These are phyloP conservation scores for Globisporangium acanthophoron DNA, from an alignment of 352 stramenopile genomes.

Conservation along the genomic window DNA sequence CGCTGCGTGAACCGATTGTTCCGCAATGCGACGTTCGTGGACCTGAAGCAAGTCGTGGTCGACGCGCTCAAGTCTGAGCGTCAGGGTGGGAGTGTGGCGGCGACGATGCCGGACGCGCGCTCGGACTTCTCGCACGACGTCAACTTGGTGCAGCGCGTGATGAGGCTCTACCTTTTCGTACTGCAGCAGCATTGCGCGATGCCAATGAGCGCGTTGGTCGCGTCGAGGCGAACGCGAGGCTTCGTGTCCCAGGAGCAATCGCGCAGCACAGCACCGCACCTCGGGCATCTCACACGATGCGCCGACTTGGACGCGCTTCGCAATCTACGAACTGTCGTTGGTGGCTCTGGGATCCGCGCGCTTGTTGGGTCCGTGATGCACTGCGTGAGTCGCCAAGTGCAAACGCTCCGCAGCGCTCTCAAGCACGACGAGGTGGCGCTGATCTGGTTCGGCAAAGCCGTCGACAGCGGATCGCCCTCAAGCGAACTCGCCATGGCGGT, in stretches of 20 bases:
- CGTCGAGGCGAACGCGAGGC: conserved; percentile 2
- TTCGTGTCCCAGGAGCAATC: not conserved
- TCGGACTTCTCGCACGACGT: not conserved
- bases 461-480: conserved; percentile 11
- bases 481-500: conserved; percentile 24
- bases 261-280: not conserved
- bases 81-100: not conserved
- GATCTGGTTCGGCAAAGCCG: conserved; percentile 21
- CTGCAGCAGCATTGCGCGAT: conserved; percentile 16
- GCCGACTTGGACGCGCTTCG: conserved; percentile 5
- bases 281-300: conserved; percentile 2
- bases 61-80: conserved; percentile 5
- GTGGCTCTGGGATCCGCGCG: conserved; percentile 5
- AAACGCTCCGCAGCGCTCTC: conserved; percentile 13
- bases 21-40: conserved; percentile 4
- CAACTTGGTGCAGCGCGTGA: conserved; percentile 14
- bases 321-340: conserved; percentile 13
- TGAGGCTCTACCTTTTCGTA: conserved; percentile 16
- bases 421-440: conserved; percentile 29
- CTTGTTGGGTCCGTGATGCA: conserved; percentile 2
- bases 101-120: not conserved
- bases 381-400: conserved; percentile 8
- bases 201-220: conserved; percentile 3
- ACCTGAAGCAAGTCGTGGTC: conserved; percentile 1
- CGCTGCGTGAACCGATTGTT: conserved; percentile 17